These are phyloP conservation scores for Verticillium zaregamsianum DNA, from an alignment of 2,329 filamentous ascomycete genomes.

Conservation along the genomic window DNA sequence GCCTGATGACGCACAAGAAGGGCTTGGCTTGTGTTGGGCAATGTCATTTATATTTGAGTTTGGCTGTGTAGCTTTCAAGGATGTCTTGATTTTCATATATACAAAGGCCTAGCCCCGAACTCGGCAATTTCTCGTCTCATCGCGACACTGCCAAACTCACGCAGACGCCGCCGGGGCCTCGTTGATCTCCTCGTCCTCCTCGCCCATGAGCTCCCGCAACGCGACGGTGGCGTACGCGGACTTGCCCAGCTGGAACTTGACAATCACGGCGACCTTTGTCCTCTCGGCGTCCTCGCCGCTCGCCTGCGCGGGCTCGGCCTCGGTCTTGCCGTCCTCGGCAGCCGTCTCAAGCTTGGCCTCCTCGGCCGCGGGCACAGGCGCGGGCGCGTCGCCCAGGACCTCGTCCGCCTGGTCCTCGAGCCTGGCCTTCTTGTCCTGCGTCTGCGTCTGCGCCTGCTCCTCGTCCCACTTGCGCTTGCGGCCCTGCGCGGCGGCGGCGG, in stretches of 20 bases:
- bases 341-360: slow-evolving; percentile 4
- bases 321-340: not conserved
- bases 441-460: slow-evolving; percentile 14
- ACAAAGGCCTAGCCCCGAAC: too few species aligned
- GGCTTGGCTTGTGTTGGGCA: too few species aligned
- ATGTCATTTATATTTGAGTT: too few species aligned
- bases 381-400: slow-evolving; percentile 7
- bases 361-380: not conserved
- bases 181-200: slow-evolving; percentile 11
- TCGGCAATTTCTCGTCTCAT: too few species aligned
- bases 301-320: slow-evolving; percentile 7
- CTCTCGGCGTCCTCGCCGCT: slow-evolving; percentile 15
- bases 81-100: too few species aligned
- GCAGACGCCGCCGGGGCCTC: not conserved
- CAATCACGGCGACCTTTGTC: slow-evolving; percentile 60
- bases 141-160: not conserved
- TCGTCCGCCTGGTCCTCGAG: slow-evolving; percentile 10
- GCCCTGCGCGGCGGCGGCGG: slow-evolving; percentile 8
- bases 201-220: slow-evolving; percentile 69
- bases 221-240: slow-evolving; percentile 86
- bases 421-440: slow-evolving; percentile 20
- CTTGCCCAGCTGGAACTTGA: slow-evolving; percentile 72
- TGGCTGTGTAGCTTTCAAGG: too few species aligned
- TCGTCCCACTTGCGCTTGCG: slow-evolving; percentile 16
- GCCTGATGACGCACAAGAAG: too few species aligned